Evolutionary conservation across 1,284 basidiomycete species (phyloP), one percentile per base, ranked within the genome.

Genomic region (Cutaneotrichosporon dermatis): DNA sequence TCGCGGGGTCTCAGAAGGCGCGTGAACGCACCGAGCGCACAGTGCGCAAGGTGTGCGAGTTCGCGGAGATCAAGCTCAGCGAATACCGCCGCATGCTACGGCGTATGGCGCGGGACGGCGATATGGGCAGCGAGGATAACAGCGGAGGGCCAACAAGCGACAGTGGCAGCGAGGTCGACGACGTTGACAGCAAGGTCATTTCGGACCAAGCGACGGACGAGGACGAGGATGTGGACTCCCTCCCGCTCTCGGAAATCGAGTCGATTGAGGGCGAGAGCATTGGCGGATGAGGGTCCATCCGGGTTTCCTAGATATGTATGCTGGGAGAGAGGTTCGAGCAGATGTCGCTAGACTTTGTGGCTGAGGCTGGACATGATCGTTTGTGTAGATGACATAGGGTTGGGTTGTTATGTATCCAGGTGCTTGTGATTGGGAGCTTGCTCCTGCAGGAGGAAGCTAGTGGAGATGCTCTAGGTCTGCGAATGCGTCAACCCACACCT

Each of bases 21-120:
- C 46, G 46, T 11, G 46, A 49, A 33, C 46, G 46, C 34, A 49
- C 46, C 10, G 46, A 49, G 46, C 12, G 33, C 11, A 49, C 46
- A 4, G 46, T 49, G 33, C 46, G 46, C 34, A 49, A 49, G 46
- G 46, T 49, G 46, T 49, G 46, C 33, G 46, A 49, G 46, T 49
- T 49, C 35, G 33, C 46, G 33, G 46, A 49, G 34, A 49, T 49
- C 46, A 49, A 49, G 34, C 46, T 49, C 13, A 33, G 46, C 46
- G 46, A 49, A 33, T 49, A 34, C 46, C 46, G 46, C 25, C 46
- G 34, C 34, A 13, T n/a, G 33, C 46, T 49, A 33, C 46, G 46
- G 12, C 25, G 11, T 11, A 49, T 49, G 46, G 46, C 34, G 3
- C 34, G 34, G 10, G 46, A 49, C 10, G 5, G 33, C 34, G 34